Base-by-base conservation (phyloP, 257 asterid genomes). In the Solanum boliviense region DNA sequence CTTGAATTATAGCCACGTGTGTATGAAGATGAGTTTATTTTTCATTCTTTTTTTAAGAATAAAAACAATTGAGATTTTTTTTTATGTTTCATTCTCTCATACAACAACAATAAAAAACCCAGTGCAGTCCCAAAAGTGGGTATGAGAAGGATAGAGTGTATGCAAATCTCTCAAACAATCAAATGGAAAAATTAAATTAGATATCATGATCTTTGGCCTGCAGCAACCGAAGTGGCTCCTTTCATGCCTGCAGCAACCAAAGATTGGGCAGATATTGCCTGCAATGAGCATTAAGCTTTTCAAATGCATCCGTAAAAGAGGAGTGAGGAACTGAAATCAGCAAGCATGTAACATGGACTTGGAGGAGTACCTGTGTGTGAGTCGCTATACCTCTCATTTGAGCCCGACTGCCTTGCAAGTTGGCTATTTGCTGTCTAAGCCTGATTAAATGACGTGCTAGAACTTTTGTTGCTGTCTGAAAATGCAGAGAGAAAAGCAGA, bases 321-420 rank as follows among this genome's bases (percentile, higher is more conserved):
- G 32, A 31, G 1, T 31, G 32, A 31, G 3, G 3, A 31, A 2
- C 32, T 31, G 32, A 31, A 31, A 31, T 31, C 3, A 31, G 32
- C 1, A 31, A 31, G 32, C 32, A 31, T 4, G 67, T 27, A 71
- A 86, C 82, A 74, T 9, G 46, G 38, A 88, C 89, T 88, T 35
- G 58, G 81, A 44, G 20, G 81, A 39, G 74, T 92, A 95, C 99
- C 98, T 95, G 99, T 18, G 98, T 96, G 90, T 96, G 98, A 87
- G 98, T 95, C 1, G 96, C 95, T 29, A 97, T 92, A 76, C 99
- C 99, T 90, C 99, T 93, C 96, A 95, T 94, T 90, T 97, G 99
- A 87, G 98, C 98, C 85, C 98, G 98, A 92, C 98, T 94, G 73
- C 98, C 91, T 90, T 97, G 99, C 91, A 97, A 93, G 88, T 94